Evolutionary conservation across 768 basidiomycete species (phyloP), one percentile per base, ranked within the genome.

Genomic region (Leccinum ochraceum): DNA sequence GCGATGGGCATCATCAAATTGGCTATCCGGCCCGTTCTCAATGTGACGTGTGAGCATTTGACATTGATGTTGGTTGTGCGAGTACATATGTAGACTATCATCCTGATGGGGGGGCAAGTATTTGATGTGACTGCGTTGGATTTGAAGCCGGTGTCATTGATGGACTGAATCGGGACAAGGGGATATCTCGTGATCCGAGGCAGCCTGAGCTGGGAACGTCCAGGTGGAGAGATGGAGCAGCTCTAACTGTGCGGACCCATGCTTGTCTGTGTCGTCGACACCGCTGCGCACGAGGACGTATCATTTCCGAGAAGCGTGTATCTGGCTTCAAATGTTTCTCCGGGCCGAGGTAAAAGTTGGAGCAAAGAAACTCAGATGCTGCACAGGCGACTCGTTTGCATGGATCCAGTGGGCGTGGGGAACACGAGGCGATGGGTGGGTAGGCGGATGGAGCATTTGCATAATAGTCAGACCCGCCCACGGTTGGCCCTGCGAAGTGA

Each of bases 381-480:
- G 58, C 60, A 54, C 59, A 44, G 44, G 49, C 58, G 55, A 54
- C n/a, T 61, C 58, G 49, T 53, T 61, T 49, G 20, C n/a, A 8
- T 44, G 42, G n/a, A 36, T 36, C 36, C 6, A 36, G 51, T 55
- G 34, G 58, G 52, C 60, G 60, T 65, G 59, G 52, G 6, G 30
- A 59, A 71, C 67, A 67, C 62, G 71, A 73, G 71, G 71, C 44
- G 42, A 36, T 10, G 13, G 17, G n/a, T 42, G 42, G 42, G 42
- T 10, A 42, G n/a, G n/a, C 42, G 42, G 42, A n/a, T n/a, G 42
- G 42, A 44, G 42, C 8, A n/a, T 44, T 44, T n/a, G 42, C 8
- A n/a, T 44, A n/a, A 44, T n/a, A 44, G 42, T n/a, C 4, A n/a
- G 17, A n/a, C 42, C 39, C 17, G 39, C 42, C 39, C 39, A 17